Percentiles rank a stretch among this genome's conserved stretches.
These are phyloP conservation scores for Coccomyxa sp. DNA, from an alignment of 139 green algal genomes.

Conservation along the genomic window DNA sequence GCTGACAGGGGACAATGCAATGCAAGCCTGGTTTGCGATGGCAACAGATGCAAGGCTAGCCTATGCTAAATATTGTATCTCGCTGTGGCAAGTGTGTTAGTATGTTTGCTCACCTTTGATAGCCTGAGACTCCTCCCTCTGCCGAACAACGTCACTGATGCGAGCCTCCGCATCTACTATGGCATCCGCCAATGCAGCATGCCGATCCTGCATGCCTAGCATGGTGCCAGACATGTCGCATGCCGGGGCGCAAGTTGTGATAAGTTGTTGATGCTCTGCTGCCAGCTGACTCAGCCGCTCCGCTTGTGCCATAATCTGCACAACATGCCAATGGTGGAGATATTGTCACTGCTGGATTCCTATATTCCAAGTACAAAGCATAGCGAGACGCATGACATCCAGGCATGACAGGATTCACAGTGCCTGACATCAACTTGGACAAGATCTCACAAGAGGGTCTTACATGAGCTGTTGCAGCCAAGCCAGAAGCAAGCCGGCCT, in stretches of 20 bases:
- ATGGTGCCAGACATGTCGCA: neutral
- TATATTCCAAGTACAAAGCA: neutral
- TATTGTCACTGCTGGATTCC: neutral
- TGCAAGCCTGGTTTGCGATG: too few relatives aligned
- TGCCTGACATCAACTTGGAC: neutral
- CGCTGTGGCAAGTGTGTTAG: too few relatives aligned
- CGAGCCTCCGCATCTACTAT: constrained; percentile 4
- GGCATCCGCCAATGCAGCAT: constrained; percentile 2
- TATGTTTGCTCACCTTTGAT: constrained; percentile 12
- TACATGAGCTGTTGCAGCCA: constrained; percentile 22
- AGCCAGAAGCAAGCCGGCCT: constrained; percentile 7
- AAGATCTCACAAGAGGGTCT: neutral
- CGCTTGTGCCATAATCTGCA: constrained; percentile 21
- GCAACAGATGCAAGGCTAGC: too few relatives aligned
- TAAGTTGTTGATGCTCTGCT: neutral
- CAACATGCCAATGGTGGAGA: neutral
- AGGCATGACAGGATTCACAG: neutral
- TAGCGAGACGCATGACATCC: neutral
- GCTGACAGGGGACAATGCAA: too few relatives aligned
- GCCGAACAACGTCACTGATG: neutral
- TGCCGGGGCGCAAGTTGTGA: neutral
- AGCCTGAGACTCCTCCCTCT: constrained; percentile 9
- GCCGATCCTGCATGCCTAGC: neutral
- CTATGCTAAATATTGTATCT: too few relatives aligned
- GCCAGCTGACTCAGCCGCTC: constrained; percentile 10